Conservation (phyloP, 2,329 filamentous ascomycete species). For the Seiridium unicorne region DNA sequence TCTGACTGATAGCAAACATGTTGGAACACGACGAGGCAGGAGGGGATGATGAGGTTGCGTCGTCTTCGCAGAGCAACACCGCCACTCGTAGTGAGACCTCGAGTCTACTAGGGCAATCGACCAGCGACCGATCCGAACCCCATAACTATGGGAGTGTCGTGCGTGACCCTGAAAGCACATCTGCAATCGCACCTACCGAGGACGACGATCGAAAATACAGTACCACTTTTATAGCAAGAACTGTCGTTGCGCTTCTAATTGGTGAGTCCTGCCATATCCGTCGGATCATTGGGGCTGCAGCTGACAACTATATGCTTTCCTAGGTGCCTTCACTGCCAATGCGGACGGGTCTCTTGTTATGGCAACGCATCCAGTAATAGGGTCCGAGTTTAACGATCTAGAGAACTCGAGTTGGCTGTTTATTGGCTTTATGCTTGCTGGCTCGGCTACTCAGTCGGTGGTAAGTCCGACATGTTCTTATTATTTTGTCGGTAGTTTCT, state of each 20-base stretch:
- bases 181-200: background rate
- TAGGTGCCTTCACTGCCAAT: constrained; percentile 60
- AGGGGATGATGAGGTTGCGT: background rate
- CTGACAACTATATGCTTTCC: background rate
- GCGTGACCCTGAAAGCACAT: background rate
- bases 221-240: constrained; percentile 16
- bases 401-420: constrained; percentile 58
- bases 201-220: constrained; percentile 9
- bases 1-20: background rate
- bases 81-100: background rate
- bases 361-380: constrained; percentile 62
- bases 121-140: background rate
- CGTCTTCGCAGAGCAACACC: background rate
- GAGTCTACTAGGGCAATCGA: background rate
- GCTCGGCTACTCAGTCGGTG: constrained; percentile 50
- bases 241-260: constrained; percentile 17
- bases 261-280: constrained; percentile 8
- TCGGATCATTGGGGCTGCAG: background rate
- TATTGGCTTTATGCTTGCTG: constrained; percentile 49
- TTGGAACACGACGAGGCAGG: background rate
- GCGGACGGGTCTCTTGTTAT: constrained; percentile 64
- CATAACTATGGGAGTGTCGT: background rate
- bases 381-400: constrained; percentile 58
- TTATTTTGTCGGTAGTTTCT: background rate
- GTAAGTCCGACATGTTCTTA: constrained; percentile 28